These are phyloP conservation scores for Rhynchosporium agropyri DNA, from an alignment of 2,329 filamentous ascomycete species.

Conservation along the genomic window DNA sequence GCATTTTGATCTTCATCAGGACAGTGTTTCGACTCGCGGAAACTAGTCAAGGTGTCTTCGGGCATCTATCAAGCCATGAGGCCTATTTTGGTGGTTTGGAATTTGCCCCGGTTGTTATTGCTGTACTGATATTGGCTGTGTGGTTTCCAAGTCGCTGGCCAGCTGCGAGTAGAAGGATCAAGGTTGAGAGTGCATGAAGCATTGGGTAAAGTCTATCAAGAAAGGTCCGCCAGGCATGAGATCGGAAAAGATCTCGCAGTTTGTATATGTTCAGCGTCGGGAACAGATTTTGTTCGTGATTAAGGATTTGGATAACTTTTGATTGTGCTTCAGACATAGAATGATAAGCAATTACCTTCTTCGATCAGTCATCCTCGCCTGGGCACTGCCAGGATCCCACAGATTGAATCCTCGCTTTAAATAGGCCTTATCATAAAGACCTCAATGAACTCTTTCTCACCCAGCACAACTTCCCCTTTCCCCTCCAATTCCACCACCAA, in stretches of 20 bases:
- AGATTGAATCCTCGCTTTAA: neutral
- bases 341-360: neutral
- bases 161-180: neutral
- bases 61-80: constrained; percentile 52
- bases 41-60: constrained; percentile 52
- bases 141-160: constrained; percentile 20
- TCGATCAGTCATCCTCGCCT: too few species aligned
- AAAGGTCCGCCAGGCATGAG: too few species aligned
- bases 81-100: constrained; percentile 57
- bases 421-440: constrained; percentile 38
- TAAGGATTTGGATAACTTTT: neutral
- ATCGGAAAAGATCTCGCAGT: too few species aligned
- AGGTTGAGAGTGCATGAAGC: constrained; percentile 1
- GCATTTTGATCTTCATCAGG: constrained; percentile 54
- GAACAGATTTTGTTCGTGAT: too few species aligned
- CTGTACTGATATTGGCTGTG: constrained; percentile 40
- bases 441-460: constrained; percentile 37
- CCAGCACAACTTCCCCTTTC: constrained; percentile 24
- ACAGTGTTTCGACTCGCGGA: constrained; percentile 58
- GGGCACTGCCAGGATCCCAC: neutral
- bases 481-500: constrained; percentile 46
- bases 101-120: constrained; percentile 56
- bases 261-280: too few species aligned
- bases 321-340: neutral
- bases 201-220: neutral